Base-by-base conservation (phyloP, 1,284 basidiomycete genomes). In the Papiliotrema laurentii region DNA sequence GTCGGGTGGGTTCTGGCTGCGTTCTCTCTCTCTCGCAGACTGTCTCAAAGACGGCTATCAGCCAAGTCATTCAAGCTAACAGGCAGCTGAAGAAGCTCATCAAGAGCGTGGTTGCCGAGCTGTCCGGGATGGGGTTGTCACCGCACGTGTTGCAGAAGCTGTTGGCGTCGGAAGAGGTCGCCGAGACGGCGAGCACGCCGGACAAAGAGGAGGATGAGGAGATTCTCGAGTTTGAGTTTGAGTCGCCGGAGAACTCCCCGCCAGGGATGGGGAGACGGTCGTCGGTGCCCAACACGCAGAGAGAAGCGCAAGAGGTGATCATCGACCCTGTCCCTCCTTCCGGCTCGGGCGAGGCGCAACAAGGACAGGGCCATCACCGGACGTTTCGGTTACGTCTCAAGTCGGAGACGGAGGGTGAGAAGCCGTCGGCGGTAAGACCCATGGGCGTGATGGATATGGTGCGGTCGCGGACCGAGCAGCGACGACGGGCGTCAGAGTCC, bases 51-150 rank as follows among this genome's bases (percentile, higher is more conserved):
- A n/a, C n/a, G n/a, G n/a, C n/a, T n/a, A n/a, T n/a, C n/a, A n/a
- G n/a, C n/a, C n/a, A n/a, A 10, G 39, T 10, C 6, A 6, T 34
- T 37, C 33, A 39, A 10, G 45, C 54, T 47, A 31, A 55, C 45
- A 18, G 13, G 16, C 11, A 91, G 86, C 83, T 97, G 56, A 97
- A 97, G 75, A 92, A 90, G 64, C 78, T 96, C 45, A 91, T 97
- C 66, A 89, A 91, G 62, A 81, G 85, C 67, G 83, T 93, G 40
- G 89, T 87, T 0, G 75, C 77, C 16, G 92, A 97, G 71, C 83
- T 97, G 26, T 79, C 83, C 7, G 79, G 81, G 6, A 77, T 93
- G 45, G 92, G 91, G 7, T 77, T 94, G 4, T 81, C 80, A 40
- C 85, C 79, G 0, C 75, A 77, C 5, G 77, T 83, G 0, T 73